A percentile compares a stretch with the other conserved stretches of the same genome.
Conservation (phyloP, 2,329 filamentous ascomycete species). For the Madurella fahalii region DNA sequence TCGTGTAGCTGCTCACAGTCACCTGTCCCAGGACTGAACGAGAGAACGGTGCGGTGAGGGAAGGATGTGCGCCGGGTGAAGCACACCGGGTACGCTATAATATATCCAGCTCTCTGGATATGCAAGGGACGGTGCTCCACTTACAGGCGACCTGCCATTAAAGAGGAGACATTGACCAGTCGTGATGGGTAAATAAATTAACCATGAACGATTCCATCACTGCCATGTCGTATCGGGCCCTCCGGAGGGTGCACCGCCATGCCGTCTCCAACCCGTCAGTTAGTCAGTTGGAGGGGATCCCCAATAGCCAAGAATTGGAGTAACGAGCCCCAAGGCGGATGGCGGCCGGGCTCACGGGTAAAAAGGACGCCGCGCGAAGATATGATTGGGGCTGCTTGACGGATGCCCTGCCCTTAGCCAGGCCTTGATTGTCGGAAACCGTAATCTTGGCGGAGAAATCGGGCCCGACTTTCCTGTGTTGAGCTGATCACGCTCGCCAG, state of each 20-base stretch:
- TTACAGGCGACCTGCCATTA: conserved; percentile 9
- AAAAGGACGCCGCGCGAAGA: conserved; percentile 15
- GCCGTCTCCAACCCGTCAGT: conserved; percentile 7
- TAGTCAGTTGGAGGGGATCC: conserved; percentile 2
- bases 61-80: background rate
- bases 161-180: conserved; percentile 4
- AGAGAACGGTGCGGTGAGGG: background rate
- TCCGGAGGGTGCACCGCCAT: conserved; percentile 13
- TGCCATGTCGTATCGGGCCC: conserved; percentile 16
- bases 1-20: conserved; percentile 3
- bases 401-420: conserved; percentile 1
- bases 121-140: conserved; percentile 21
- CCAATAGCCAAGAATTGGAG: conserved; percentile 15
- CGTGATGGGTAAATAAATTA: conserved; percentile 25
- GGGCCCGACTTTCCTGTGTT: conserved; percentile 5
- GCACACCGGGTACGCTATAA: conserved; percentile 5
- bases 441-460: conserved; percentile 4
- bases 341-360: conserved; percentile 18
- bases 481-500: background rate
- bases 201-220: conserved; percentile 8
- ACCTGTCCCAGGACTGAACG: background rate
- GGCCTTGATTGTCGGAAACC: conserved; percentile 6
- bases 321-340: conserved; percentile 9
- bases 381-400: background rate
- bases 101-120: conserved; percentile 20